phyloP scores from a whole-genome alignment of 805 yeast genomes.

The Starmerella roubikii region DNA sequence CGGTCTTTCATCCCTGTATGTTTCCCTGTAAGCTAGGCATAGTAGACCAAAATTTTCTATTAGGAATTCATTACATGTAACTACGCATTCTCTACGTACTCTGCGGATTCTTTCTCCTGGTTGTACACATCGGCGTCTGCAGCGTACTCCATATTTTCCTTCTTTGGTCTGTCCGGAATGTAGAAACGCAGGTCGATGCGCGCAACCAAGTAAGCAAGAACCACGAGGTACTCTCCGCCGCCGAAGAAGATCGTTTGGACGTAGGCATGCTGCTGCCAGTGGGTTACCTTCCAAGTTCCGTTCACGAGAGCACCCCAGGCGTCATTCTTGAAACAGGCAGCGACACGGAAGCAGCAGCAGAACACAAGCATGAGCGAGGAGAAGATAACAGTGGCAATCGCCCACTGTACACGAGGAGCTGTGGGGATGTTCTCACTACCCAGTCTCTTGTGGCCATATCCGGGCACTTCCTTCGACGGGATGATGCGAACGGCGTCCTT shows the following conservation, averaged over 20 bases:
- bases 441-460: slow-evolving; percentile 32
- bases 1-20: no score
- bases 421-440: slow-evolving; percentile 30
- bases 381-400: slow-evolving; percentile 28
- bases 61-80: no score
- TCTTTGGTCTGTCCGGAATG: slow-evolving; percentile 44
- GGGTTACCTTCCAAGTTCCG: slow-evolving; percentile 19
- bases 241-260: slow-evolving; percentile 62
- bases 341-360: slow-evolving; percentile 25
- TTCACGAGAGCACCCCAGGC: slow-evolving; percentile 4
- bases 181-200: slow-evolving; percentile 68
- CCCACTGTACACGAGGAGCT: slow-evolving; percentile 28
- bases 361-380: slow-evolving; percentile 20
- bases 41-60: no score
- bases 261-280: slow-evolving; percentile 39
- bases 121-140: no score
- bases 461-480: slow-evolving; percentile 39
- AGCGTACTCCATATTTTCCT: no score
- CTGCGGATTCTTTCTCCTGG: no score
- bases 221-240: slow-evolving; percentile 44
- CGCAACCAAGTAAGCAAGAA: slow-evolving; percentile 42
- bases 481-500: slow-evolving; percentile 50
- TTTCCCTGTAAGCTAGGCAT: no score
- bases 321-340: slow-evolving; percentile 21
- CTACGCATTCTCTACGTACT: no score